Base-by-base conservation (phyloP, 345 rosid genomes). In the Citrus maxima region DNA sequence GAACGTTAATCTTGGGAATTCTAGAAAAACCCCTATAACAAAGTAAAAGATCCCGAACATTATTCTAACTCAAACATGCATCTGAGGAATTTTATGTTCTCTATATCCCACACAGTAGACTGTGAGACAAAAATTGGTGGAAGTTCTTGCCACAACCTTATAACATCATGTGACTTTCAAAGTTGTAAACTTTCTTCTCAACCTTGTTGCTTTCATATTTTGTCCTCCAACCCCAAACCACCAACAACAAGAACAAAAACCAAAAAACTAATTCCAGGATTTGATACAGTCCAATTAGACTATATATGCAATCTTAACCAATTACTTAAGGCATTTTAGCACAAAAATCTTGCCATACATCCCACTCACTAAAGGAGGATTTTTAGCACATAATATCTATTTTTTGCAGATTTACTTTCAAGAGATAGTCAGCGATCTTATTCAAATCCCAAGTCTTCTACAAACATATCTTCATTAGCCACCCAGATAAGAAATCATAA, bases 251-350 rank as follows among this genome's bases (percentile, higher is more conserved):
- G 13, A 46, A 3, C 51, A 46, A 46, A 46, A 46, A 46, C 51
- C 51, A 46, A 46, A 46, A 9, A 46, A 12, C 1, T 46, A 46
- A 46, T 46, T 46, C 51, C 51, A 71, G 38, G 27, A 71, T 55
- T 73, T 40, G 56, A 73, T 25, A 77, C 74, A 60, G 49, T 27
- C 73, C 68, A 80, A 28, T 55, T 35, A 67, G 32, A 2, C n/a
- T 13, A 59, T 13, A 73, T 10, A 12, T 59, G 54, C 25, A 58
- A 73, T 18, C 12, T 61, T 40, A 40, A 60, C 27, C 14, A 25
- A 40, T 54, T 40, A 35, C 6, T 60, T 9, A 25, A 38, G 32
- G 28, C 40, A 37, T 34, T n/a, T 55, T 58, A 18, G 8, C 24
- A 59, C 46, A 59, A 27, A 60, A 69, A 4, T 14, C 12, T 19